phyloP scores from a whole-genome alignment of 306 rosid species.

The peach (Prunus persica) region Prunus_persica_NCBIv2 NC_034009.1:38115001-38115500 shows the following conservation, averaged over 20 bases:
- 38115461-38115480: neutral
- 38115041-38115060: constrained; percentile 21
- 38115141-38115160: neutral
- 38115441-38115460: neutral
- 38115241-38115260: neutral
- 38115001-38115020: constrained; percentile 37
- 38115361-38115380: no score
- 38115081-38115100: constrained; percentile 1
- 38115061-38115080: neutral
- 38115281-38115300: neutral
- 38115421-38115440: neutral
- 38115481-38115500: neutral
- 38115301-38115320: neutral
- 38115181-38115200: constrained; percentile 7
- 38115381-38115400: no score
- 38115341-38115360: no score
- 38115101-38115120: neutral
- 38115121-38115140: neutral
- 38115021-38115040: constrained; percentile 24
- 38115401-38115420: no score
- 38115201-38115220: neutral
- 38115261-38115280: constrained; percentile 11
- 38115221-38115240: constrained; percentile 8
- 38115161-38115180: constrained; percentile 3
- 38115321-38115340: neutral